Conservation (phyloP, 768 basidiomycete species). For the Scleroderma citrinum region DNA sequence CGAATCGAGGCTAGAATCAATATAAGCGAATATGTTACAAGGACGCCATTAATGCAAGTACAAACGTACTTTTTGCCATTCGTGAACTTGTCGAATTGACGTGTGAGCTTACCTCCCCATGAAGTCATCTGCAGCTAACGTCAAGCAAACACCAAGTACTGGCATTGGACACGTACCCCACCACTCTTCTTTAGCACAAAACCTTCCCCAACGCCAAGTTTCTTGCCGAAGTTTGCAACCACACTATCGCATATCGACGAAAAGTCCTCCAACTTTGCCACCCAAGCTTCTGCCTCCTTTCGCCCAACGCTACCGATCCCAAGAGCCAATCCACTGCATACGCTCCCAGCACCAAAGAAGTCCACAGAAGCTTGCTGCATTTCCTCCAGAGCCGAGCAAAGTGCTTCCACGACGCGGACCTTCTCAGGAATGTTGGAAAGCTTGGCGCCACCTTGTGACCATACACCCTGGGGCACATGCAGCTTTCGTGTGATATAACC, state of each 20-base stretch:
- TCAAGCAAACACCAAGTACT: slow-evolving; percentile 6
- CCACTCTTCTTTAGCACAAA: slow-evolving; percentile 76
- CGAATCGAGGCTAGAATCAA: slow-evolving; percentile 66
- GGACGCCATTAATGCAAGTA: slow-evolving; percentile 4
- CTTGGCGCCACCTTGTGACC: slow-evolving; percentile 88
- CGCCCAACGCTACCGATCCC: slow-evolving; percentile 73
- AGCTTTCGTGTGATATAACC: slow-evolving; percentile 82
- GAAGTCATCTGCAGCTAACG: slow-evolving; percentile 39
- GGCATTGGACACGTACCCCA: slow-evolving; percentile 35
- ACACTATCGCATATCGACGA: slow-evolving; percentile 73
- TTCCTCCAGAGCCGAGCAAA: slow-evolving; percentile 75
- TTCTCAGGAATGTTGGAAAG: slow-evolving; percentile 78
- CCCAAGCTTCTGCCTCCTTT: slow-evolving; percentile 77
- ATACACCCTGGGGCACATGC: slow-evolving; percentile 85
- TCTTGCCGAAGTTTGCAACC: slow-evolving; percentile 78
- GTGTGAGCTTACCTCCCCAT: slow-evolving; percentile 69
- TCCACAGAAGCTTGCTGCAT: slow-evolving; percentile 66
- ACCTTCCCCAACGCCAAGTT: slow-evolving; percentile 83
- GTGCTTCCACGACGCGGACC: slow-evolving; percentile 74
- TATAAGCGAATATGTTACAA: slow-evolving; percentile 3
- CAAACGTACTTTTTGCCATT: slow-evolving; percentile 78
- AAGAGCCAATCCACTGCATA: slow-evolving; percentile 65
- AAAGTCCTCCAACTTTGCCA: slow-evolving; percentile 74
- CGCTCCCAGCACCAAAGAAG: slow-evolving; percentile 72
- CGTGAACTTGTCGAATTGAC: slow-evolving; percentile 77